These are phyloP conservation scores for Aspergillus ostianus DNA, from an alignment of 495 filamentous ascomycete species.

Conservation along the genomic window DNA sequence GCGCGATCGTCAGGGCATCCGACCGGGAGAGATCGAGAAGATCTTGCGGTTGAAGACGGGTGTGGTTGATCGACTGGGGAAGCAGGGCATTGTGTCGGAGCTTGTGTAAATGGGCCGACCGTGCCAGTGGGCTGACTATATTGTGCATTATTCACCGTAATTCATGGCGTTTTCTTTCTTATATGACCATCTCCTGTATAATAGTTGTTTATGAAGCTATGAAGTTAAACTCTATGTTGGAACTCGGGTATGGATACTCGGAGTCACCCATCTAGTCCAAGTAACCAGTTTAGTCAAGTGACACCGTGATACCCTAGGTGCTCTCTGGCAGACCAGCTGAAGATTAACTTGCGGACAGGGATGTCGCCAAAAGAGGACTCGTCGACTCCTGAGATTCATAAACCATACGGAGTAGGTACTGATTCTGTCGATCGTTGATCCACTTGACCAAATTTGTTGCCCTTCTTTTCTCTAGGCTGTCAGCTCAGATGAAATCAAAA, in stretches of 20 bases:
- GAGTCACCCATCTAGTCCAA: not conserved
- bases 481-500: too few relatives aligned
- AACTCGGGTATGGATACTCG: not conserved
- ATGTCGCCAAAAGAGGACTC: not conserved
- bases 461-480: too few relatives aligned
- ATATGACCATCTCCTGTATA: not conserved
- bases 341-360: too few relatives aligned
- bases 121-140: not conserved
- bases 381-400: not conserved
- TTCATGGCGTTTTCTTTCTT: not conserved
- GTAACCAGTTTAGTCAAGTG: not conserved
- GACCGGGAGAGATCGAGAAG: conserved; percentile 56
- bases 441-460: too few relatives aligned
- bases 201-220: not conserved
- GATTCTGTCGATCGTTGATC: too few relatives aligned
- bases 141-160: not conserved
- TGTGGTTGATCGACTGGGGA: conserved; percentile 54
- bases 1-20: conserved; percentile 54
- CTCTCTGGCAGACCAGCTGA: too few relatives aligned
- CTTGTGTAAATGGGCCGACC: conserved; percentile 1
- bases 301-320: not conserved
- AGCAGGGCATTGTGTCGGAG: conserved; percentile 44
- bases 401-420: too few relatives aligned
- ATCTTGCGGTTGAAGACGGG: conserved; percentile 57
- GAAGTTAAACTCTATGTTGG: not conserved